Base-by-base conservation (phyloP, 2,329 filamentous ascomycete species). In the Cercospora sojina region DNA sequence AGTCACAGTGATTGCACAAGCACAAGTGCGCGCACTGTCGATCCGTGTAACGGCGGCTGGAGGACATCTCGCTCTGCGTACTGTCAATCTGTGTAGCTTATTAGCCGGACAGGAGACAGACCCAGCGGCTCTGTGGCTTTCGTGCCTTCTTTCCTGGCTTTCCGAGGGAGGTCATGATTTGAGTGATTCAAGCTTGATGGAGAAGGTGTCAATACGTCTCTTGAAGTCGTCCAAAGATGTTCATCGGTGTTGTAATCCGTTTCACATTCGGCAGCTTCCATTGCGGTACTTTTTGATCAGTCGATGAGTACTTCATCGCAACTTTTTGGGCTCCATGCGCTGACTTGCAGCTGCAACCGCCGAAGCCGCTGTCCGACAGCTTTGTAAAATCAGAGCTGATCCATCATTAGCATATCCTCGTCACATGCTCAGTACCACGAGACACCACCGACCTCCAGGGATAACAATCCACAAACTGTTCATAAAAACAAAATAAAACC, bases 401-500 rank as follows among this genome's bases (percentile, higher is more conserved):
- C 27, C 13, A 7, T 56, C 63, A 71, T 69, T 64, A 70, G 55
- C 41, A 35, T 35, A 62, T 13, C 3, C 35, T 35, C 18, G 35
- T 18, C 16, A 20, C 35, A 10, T n/a, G 27, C 12, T 13, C 1
- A 6, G 3, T 32, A 16, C 53, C 12, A 32, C 8, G 29, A 55
- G 13, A 27, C 9, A 10, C 25, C 3, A 82, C 85, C 80, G 76
- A 87, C 85, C 78, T 20, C 77, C 78, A 5, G 87, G 87, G 62
- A 89, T 84, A 32, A 88, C 79, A 63, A 89, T 88, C 87, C 87
- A 90, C 75, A 89, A 86, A 60, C 83, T 83, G 73, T 90, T 90
- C 86, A 89, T 88, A 8, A 59, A 59, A 18, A 89, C 83, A 75
- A 87, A 90, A 76, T 90, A 90, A 47, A 84, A 80, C 86, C 87